A percentile compares a stretch with the other conserved stretches of the same genome.
Conservation (phyloP, 1,284 basidiomycete genomes). For the Ceratobasidium sp. region DNA sequence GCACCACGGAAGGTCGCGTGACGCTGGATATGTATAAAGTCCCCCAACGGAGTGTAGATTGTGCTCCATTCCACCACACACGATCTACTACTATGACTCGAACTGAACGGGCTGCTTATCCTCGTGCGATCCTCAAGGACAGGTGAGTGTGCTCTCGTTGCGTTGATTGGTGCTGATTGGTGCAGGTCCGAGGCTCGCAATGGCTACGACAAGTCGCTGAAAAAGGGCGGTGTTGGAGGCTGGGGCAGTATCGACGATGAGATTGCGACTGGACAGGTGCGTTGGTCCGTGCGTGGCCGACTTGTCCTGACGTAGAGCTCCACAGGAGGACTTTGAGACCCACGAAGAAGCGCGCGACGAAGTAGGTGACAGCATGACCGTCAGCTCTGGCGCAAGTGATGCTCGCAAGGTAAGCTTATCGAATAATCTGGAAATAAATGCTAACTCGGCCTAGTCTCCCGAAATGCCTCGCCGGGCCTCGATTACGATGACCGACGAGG, state of each 20-base stretch:
- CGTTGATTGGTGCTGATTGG: neutral
- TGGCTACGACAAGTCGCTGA: slow-evolving; percentile 73
- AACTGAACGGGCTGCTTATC: slow-evolving; percentile 73
- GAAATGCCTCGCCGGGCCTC: slow-evolving; percentile 26
- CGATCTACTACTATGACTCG: slow-evolving; percentile 66
- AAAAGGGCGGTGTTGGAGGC: slow-evolving; percentile 77
- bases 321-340: slow-evolving; percentile 21
- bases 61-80: slow-evolving; percentile 5
- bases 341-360: slow-evolving; percentile 31
- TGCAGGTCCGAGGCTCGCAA: slow-evolving; percentile 72
- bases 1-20: slow-evolving; percentile 23
- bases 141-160: slow-evolving; percentile 41
- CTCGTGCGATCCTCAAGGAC: slow-evolving; percentile 78
- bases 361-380: slow-evolving; percentile 15
- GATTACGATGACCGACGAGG: slow-evolving; percentile 29
- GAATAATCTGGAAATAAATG: neutral
- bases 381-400: slow-evolving; percentile 14
- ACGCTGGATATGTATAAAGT: slow-evolving; percentile 2
- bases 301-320: slow-evolving; percentile 1
- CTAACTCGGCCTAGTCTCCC: slow-evolving; percentile 9
- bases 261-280: slow-evolving; percentile 45
- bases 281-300: neutral
- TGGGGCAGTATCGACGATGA: slow-evolving; percentile 80
- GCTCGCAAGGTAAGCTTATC: slow-evolving; percentile 17
- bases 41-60: neutral